Conservation (phyloP, 768 basidiomycete genomes). For the Psilocybe sp. region DNA sequence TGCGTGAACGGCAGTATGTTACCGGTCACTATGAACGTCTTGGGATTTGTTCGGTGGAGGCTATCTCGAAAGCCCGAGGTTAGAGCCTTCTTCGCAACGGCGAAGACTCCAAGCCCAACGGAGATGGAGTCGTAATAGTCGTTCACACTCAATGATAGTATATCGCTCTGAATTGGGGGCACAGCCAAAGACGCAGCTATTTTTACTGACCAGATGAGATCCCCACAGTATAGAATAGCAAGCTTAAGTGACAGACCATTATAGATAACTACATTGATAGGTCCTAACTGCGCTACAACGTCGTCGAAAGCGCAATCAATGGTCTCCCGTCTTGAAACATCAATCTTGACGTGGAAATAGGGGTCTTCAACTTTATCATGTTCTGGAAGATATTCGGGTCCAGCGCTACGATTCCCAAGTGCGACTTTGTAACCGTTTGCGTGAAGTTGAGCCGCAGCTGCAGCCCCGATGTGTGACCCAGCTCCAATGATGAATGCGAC, state of each 20-base stretch:
- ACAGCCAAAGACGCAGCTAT: conserved; percentile 13
- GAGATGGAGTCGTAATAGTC: conserved; percentile 11
- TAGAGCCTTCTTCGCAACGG: conserved; percentile 25
- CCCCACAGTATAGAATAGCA: neutral
- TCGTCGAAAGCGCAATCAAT: conserved; percentile 34
- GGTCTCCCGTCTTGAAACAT: conserved; percentile 30
- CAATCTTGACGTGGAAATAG: conserved; percentile 33
- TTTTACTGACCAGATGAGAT: neutral
- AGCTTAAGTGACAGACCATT: conserved; percentile 31
- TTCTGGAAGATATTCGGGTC: neutral
- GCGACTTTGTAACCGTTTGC: conserved; percentile 28
- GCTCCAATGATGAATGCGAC: conserved; percentile 30
- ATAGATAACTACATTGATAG: conserved; percentile 43
- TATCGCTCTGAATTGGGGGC: conserved; percentile 14
- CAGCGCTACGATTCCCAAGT: conserved; percentile 24
- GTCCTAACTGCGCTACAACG: conserved; percentile 34
- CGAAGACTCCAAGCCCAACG: conserved; percentile 17
- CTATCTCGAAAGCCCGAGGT: conserved; percentile 18
- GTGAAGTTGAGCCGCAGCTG: conserved; percentile 22
- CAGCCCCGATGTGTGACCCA: conserved; percentile 21
- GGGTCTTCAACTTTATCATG: conserved; percentile 10
- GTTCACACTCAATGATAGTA: conserved; percentile 21
- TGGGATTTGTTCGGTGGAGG: conserved; percentile 19
- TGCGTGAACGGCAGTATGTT: conserved; percentile 24
- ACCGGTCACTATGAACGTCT: conserved; percentile 30